Percentiles rank a stretch among this genome's conserved stretches.
These are phyloP conservation scores for Pouteria glomerata DNA, from an alignment of 148 eudicot species.

Conservation along the genomic window DNA sequence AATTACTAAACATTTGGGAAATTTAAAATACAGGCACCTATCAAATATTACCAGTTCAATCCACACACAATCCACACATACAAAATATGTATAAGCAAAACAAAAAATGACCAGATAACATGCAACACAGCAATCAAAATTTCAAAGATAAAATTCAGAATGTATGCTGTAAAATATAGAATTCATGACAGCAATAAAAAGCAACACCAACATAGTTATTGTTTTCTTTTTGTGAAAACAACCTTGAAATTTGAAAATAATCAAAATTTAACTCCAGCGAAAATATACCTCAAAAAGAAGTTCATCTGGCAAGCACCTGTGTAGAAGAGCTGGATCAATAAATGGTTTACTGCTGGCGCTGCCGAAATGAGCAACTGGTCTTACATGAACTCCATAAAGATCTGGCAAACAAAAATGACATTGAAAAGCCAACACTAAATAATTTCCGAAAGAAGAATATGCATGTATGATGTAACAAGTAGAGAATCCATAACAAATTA, in stretches of 20 bases:
- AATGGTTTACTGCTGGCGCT: constrained; percentile 49
- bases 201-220: neutral
- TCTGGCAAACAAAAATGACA: constrained; percentile 28
- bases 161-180: neutral
- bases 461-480: neutral
- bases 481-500: neutral
- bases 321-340: constrained; percentile 68
- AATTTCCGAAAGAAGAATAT: neutral
- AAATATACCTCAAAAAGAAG: constrained; percentile 77
- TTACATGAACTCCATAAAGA: constrained; percentile 80
- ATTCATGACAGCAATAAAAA: neutral
- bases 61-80: neutral
- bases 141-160: neutral
- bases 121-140: neutral
- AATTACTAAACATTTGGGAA: neutral
- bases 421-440: neutral
- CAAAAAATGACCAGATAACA: neutral
- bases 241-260: neutral
- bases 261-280: neutral
- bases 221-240: neutral
- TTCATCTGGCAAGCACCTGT: constrained; percentile 81
- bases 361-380: constrained; percentile 76
- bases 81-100: neutral
- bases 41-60: too few relatives aligned
- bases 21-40: neutral